These are phyloP conservation scores for Tritrichomonas foetus DNA, from an alignment of 208 protist species.

Conservation along the genomic window DNA sequence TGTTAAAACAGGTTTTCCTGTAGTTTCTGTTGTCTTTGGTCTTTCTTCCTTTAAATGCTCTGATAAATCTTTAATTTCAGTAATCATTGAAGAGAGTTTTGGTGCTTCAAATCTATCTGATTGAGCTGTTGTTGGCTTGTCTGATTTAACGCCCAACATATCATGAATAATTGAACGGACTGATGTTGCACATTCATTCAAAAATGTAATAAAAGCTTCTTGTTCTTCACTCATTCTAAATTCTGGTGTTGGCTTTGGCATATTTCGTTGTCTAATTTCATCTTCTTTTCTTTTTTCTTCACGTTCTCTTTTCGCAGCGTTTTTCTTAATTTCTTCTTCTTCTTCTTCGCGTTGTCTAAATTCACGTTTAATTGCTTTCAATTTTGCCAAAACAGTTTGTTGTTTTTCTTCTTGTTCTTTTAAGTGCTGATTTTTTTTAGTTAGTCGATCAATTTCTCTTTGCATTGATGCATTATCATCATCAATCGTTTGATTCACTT, in stretches of 20 bases:
- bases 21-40: no score
- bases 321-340: not conserved
- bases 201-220: not conserved
- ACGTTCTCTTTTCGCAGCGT: not conserved
- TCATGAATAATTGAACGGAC: not conserved
- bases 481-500: slow-evolving; percentile 1
- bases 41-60: not conserved
- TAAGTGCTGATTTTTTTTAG: not conserved
- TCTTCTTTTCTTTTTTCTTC: not conserved
- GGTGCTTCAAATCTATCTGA: slow-evolving; percentile 22
- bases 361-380: not conserved
- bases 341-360: not conserved
- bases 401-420: slow-evolving; percentile 9
- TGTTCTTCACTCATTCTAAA: not conserved
- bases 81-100: slow-evolving; percentile 25
- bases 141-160: not conserved
- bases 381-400: not conserved
- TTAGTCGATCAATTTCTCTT: not conserved
- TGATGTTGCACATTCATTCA: slow-evolving; percentile 27
- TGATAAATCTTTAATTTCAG: not conserved
- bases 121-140: not conserved
- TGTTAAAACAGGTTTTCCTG: not conserved
- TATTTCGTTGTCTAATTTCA: not conserved
- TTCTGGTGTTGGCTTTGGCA: not conserved
- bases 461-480: not conserved